Evolutionary conservation across 768 basidiomycete species (phyloP), one percentile per base, ranked within the genome.

Genomic region (Lactifluus hygrophoroides): DNA sequence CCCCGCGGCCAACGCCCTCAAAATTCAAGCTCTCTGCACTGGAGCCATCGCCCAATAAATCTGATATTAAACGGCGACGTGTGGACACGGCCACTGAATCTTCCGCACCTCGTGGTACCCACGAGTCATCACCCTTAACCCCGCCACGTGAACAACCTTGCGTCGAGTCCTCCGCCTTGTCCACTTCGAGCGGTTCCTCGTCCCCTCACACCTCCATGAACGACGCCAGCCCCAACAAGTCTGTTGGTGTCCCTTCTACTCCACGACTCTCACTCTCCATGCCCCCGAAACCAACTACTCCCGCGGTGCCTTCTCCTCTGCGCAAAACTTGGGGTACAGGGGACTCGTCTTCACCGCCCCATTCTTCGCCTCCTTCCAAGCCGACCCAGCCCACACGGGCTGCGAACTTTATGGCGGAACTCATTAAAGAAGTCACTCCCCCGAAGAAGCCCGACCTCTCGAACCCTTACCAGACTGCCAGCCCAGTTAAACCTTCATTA

Each of bases 381-480:
- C 35, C 74, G 51, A 66, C 71, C 19, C 80, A 75, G 54, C 81
- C 79, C 27, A 87, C 85, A 2, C 80, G 83, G 64, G 81, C 86
- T 5, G 88, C 86, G 11, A 80, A 74, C 66, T 80, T 82, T 52
- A 82, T 88, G 79, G 76, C 82, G 1, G 82, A 82, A 53, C 74
- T 90, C 53, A 82, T 88, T 63, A 84, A 86, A 68, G 84, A 85
- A 63, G 81, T 79, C 8, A 84, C 85, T 0, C 84, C 85, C 0
- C 75, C 66, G 14, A 82, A 79, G 69, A 82, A 75, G 57, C 77
- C 80, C 21, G 88, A 86, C 64, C 76, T 89, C 43, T 80, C 80
- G 51, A 91, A 91, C 68, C 89, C 89, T 0, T 90, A 91, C 66
- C 85, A 90, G 68, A 77, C 79, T 19, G 82, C 83, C 16, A 86